Conservation (phyloP, 148 eudicot species). For the Camellia sinensis region DNA sequence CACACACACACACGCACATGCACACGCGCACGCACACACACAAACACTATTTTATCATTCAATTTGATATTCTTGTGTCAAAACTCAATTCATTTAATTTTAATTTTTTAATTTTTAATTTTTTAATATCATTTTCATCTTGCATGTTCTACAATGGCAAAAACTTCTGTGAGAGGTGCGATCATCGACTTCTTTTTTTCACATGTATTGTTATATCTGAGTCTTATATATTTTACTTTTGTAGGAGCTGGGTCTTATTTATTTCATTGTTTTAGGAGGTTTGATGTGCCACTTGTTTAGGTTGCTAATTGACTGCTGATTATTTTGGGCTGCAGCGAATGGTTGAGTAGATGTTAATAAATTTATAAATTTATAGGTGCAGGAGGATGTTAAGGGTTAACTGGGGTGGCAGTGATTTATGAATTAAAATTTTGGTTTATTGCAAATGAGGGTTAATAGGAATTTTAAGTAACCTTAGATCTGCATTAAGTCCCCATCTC, state of each 20-base stretch:
- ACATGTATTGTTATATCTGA: background rate
- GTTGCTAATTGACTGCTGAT: too few relatives aligned
- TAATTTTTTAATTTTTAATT: too few relatives aligned
- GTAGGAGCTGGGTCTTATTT: too few relatives aligned
- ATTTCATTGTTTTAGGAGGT: too few relatives aligned
- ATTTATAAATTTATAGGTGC: background rate
- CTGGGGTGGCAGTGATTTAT: background rate
- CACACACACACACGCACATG: too few relatives aligned
- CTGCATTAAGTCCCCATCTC: background rate
- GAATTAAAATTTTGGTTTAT: background rate
- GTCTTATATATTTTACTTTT: too few relatives aligned
- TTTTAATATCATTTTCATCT: background rate
- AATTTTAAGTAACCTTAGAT: background rate
- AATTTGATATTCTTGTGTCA: background rate
- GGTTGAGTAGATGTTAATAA: background rate
- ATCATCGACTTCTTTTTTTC: background rate
- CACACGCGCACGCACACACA: too few relatives aligned
- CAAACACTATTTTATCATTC: too few relatives aligned
- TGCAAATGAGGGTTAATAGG: background rate
- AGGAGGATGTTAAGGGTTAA: background rate
- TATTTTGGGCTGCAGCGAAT: too few relatives aligned
- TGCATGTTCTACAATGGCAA: background rate
- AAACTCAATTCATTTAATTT: background rate
- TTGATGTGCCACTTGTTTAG: too few relatives aligned
- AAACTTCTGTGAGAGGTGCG: background rate